Conservation (phyloP, 2,329 filamentous ascomycete species). For the Aspergillus chevalieri region DNA sequence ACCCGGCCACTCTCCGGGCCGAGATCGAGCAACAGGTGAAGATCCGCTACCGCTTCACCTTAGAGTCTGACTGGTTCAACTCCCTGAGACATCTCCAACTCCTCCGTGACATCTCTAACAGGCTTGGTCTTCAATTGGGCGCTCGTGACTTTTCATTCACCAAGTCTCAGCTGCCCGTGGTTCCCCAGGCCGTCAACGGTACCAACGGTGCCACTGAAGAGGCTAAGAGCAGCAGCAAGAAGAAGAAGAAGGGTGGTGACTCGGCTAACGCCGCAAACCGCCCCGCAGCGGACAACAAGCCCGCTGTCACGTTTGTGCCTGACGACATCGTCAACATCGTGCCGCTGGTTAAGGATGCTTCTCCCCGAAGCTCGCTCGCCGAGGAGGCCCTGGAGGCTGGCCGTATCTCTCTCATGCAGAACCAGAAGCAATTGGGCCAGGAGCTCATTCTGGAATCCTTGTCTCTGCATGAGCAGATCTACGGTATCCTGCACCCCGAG, state of each 20-base stretch:
- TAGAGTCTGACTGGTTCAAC: constrained; percentile 63
- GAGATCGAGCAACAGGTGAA: constrained; percentile 67
- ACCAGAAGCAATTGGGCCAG: constrained; percentile 91
- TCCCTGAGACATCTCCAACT: constrained; percentile 70
- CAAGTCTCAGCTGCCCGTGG: constrained; percentile 33
- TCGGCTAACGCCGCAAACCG: constrained; percentile 41
- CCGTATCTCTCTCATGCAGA: constrained; percentile 89
- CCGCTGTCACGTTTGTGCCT: constrained; percentile 61
- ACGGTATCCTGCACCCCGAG: constrained; percentile 93
- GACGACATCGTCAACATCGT: constrained; percentile 90
- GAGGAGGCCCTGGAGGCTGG: constrained; percentile 96
- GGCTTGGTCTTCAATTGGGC: constrained; percentile 81
- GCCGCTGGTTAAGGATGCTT: constrained; percentile 91
- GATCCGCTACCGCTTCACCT: constrained; percentile 68
- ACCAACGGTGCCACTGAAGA: constrained; percentile 23
- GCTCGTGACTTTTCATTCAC: constrained; percentile 70
- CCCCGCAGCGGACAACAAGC: constrained; percentile 39
- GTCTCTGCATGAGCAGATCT: constrained; percentile 96
- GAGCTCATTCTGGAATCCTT: constrained; percentile 93
- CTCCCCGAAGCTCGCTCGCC: constrained; percentile 80
- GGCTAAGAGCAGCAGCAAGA: constrained; percentile 49
- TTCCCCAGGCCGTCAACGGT: constrained; percentile 33
- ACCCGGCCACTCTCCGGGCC: constrained; percentile 62
- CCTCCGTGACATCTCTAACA: constrained; percentile 80
- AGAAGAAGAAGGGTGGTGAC: constrained; percentile 53